Conservation (phyloP, 192 early-diverging fungal genomes). For the Mortierella alpina region DNA sequence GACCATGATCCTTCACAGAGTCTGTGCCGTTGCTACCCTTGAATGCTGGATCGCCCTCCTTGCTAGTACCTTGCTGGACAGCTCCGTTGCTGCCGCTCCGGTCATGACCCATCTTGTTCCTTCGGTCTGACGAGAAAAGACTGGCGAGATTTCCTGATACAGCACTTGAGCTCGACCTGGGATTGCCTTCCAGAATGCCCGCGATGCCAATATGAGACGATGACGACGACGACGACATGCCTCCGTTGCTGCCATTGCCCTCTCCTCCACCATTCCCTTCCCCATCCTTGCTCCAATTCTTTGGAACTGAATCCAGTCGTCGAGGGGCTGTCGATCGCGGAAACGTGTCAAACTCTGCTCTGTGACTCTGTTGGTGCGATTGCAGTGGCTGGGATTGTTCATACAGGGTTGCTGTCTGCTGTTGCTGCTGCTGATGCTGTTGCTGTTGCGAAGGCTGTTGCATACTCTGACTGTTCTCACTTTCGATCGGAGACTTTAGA, state of each 20-base stretch:
- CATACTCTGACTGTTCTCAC: not conserved
- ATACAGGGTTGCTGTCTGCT: not conserved
- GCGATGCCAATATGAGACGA: conserved; percentile 44
- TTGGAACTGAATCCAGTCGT: conserved; percentile 1
- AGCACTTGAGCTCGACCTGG: conserved; percentile 10
- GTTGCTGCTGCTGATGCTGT: not conserved
- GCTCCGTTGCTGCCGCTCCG: not conserved
- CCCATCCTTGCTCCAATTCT: not conserved
- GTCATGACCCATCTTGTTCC: conserved; percentile 18
- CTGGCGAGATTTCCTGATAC: conserved; percentile 28
- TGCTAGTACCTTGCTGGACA: not conserved
- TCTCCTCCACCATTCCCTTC: not conserved
- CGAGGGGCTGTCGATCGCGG: conserved; percentile 1
- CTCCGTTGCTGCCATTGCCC: not conserved
- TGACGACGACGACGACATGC: conserved; percentile 7
- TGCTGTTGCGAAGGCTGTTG: no score
- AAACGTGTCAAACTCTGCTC: conserved; percentile 22
- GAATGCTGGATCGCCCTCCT: not conserved
- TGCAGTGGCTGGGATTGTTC: not conserved
- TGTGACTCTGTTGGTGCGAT: not conserved
- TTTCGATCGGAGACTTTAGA: not conserved
- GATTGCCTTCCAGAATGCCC: conserved; percentile 34
- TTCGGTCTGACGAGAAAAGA: conserved; percentile 21
- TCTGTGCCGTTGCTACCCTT: not conserved
- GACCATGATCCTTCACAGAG: conserved; percentile 15